phyloP scores from a whole-genome alignment of 129 eudicot genomes.

The Arctium lappa region DNA sequence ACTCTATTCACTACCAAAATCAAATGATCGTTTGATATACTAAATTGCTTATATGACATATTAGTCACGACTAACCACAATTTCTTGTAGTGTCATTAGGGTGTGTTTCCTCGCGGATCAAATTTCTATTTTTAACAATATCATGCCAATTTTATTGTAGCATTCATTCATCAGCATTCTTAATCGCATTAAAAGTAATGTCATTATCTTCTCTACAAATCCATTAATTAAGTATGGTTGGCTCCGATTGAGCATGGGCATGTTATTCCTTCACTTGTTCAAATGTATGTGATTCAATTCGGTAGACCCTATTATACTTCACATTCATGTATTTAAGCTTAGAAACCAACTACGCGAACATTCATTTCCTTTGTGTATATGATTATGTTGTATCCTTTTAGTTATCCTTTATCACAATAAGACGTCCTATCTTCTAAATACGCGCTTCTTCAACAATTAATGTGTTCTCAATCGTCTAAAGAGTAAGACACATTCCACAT shows the following conservation, averaged over 20 bases:
- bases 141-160: too few relatives aligned
- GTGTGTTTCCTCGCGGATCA: not conserved
- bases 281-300: not conserved
- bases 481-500: not conserved
- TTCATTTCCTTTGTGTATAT: not conserved
- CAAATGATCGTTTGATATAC: too few relatives aligned
- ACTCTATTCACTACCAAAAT: too few relatives aligned
- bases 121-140: too few relatives aligned
- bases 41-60: too few relatives aligned
- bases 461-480: not conserved
- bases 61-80: not conserved
- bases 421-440: not conserved
- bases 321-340: not conserved
- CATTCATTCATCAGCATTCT: not conserved
- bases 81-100: not conserved
- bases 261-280: not conserved
- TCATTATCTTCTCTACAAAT: not conserved
- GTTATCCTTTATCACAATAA: not conserved
- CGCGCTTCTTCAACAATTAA: not conserved
- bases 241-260: not conserved
- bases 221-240: not conserved
- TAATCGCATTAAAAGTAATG: not conserved
- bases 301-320: not conserved
- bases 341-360: not conserved
- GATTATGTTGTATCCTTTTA: not conserved